Evolutionary conservation across 257 asterid species (phyloP).

Genomic region (Gardenia jasminoides): DNA sequence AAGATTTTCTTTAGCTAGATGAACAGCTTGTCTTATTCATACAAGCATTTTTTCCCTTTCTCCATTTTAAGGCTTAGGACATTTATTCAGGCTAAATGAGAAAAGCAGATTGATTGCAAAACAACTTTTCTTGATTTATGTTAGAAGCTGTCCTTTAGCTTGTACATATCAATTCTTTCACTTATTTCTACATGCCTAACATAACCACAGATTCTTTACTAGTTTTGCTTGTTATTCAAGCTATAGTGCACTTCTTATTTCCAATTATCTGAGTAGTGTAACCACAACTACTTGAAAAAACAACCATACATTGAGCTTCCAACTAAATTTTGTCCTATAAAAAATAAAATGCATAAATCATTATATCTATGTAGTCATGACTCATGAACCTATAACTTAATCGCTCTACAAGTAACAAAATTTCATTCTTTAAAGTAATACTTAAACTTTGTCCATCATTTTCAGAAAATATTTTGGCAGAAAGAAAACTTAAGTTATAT

Average conservation of each 20-base stretch:
- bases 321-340: background rate
- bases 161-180: background rate
- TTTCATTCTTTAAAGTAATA: background rate
- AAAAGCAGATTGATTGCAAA: background rate
- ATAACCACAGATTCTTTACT: background rate
- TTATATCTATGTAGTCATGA: background rate
- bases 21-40: background rate
- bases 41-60: background rate
- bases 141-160: background rate
- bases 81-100: background rate
- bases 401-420: background rate
- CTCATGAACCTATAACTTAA: background rate
- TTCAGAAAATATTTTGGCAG: background rate
- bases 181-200: background rate
- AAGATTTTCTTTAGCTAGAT: background rate
- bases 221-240: no score
- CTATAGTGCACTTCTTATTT: background rate
- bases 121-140: background rate
- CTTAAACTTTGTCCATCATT: background rate
- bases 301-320: background rate
- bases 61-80: no score
- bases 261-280: background rate
- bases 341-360: background rate
- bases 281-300: constrained; percentile 1
- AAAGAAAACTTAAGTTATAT: background rate